A percentile compares a stretch with the other conserved stretches of the same genome.
Conservation (phyloP, 768 basidiomycete genomes). For the Lactifluus subvellereus region DNA sequence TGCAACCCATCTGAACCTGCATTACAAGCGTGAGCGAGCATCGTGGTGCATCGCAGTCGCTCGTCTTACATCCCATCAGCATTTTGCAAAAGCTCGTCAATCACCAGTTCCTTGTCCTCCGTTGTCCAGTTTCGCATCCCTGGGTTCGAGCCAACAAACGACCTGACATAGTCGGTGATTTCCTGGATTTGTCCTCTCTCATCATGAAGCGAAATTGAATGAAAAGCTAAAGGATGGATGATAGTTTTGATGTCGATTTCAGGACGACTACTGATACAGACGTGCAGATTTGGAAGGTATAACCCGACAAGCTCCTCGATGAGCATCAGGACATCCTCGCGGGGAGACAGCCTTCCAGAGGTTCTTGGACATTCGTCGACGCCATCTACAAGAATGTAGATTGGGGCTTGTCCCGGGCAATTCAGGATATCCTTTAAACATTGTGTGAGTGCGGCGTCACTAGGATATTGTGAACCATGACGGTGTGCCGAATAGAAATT, state of each 20-base stretch:
- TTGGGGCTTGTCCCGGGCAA: background rate
- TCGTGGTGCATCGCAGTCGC: background rate
- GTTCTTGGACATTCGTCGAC: conserved; percentile 1
- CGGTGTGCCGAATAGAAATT: background rate
- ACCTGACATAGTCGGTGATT: background rate
- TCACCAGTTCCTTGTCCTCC: background rate
- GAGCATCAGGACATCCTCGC: background rate
- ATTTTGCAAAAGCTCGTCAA: background rate
- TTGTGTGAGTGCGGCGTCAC: background rate
- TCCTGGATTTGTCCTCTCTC: background rate
- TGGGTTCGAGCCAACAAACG: background rate
- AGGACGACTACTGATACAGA: background rate
- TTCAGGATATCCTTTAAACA: too few species aligned
- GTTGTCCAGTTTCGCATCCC: background rate
- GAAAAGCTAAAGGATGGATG: background rate
- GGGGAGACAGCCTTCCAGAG: background rate
- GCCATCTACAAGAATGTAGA: background rate
- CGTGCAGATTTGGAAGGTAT: background rate
- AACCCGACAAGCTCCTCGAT: background rate
- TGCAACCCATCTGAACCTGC: background rate
- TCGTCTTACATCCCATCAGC: background rate
- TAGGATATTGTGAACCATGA: background rate
- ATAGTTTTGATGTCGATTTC: background rate
- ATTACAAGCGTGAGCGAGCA: background rate
- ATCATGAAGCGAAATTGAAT: background rate